Base-by-base conservation (phyloP, 2,329 filamentous ascomycete species). In the Colletotrichum nymphaeae region DNA sequence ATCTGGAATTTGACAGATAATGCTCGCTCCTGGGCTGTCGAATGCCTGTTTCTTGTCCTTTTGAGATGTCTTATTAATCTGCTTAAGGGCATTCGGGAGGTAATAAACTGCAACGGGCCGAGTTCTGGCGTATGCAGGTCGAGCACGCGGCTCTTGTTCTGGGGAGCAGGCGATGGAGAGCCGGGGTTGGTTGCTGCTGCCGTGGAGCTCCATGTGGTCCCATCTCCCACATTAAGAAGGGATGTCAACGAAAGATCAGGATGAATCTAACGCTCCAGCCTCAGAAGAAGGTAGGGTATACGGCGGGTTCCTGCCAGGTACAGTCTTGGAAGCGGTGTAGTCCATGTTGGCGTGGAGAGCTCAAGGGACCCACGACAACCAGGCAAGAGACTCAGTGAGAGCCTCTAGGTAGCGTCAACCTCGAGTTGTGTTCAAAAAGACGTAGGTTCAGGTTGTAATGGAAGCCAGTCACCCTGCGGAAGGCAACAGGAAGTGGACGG, bases 1-100 rank as follows among this genome's bases (percentile, higher is more conserved):
- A 4, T 35, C 42, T 64, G 42, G 46, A n/a, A 28, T 68, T 42
- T 1, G 9, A 46, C 49, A 53, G 58, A 69, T 42, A 53, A 52
- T 6, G 37, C 1, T 4, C 16, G 37, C 52, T 22, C 24, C 56
- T 49, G 12, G 42, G 14, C 1, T 28, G 53, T 9, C 5, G 9
- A 46, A 63, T 57, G 57, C 64, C 57, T 57, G 32, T 53, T 62
- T 60, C 49, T 56, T 62, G 26, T 52, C 28, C 53, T 42, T 58
- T 8, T n/a, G n/a, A 7, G 35, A 52, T 9, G 24, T 69, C 22
- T 68, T 58, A 37, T 30, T 52, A 12, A 72, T 72, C 28, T 62
- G 11, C 26, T 35, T 14, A 22, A 32, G 35, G 37, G 24, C 49
- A 55, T 5, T 56, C 32, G 24, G 9, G 24, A 35, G 35, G 56